Base-by-base conservation (phyloP, 768 basidiomycete species). In the Leccinum obscurum region DNA sequence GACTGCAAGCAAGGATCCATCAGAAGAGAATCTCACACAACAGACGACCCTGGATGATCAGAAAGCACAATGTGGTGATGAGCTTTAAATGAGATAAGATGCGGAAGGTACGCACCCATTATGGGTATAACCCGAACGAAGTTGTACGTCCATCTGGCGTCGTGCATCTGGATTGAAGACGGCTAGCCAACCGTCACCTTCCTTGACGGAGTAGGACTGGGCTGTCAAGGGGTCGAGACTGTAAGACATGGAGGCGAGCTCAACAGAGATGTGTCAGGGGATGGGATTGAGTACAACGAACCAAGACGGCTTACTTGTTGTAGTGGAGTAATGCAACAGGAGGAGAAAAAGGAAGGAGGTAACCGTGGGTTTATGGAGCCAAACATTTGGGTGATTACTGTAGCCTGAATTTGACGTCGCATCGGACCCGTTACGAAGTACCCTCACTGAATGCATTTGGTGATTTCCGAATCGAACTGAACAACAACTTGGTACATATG, bases 41-140 rank as follows among this genome's bases (percentile, higher is more conserved):
- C 72, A 75, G 35, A 75, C 67, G 3, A 64, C 73, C 4, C 73
- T 75, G 59, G 52, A 59, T 54, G 55, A 39, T 44, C 6, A 30
- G 39, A 48, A 54, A 39, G 26, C 46, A 35, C 30, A 10, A 55
- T 28, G 44, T 28, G 34, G 52, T 24, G 44, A 57, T 62, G 60
- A 67, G 61, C 49, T 46, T 14, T 10, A 61, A 64, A 46, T 58
- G 41, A 57, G 55, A 62, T 34, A 4, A 4, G 24, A 58, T 51
- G 30, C 7, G 74, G 72, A 62, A 34, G 7, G 39, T 13, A 76
- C 83, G 41, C 68, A 93, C 92, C 89, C 91, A 67, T 91, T 89
- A 69, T 95, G 94, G 72, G 84, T 82, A 50, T 94, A 77, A 35
- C 86, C 89, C 70, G 93, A 90, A 50, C 88, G 82, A 55, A 82